Percentiles rank a stretch among this genome's conserved stretches.
These are phyloP conservation scores for Hypholoma sublateritium DNA, from an alignment of 768 basidiomycete genomes.

Conservation along the genomic window DNA sequence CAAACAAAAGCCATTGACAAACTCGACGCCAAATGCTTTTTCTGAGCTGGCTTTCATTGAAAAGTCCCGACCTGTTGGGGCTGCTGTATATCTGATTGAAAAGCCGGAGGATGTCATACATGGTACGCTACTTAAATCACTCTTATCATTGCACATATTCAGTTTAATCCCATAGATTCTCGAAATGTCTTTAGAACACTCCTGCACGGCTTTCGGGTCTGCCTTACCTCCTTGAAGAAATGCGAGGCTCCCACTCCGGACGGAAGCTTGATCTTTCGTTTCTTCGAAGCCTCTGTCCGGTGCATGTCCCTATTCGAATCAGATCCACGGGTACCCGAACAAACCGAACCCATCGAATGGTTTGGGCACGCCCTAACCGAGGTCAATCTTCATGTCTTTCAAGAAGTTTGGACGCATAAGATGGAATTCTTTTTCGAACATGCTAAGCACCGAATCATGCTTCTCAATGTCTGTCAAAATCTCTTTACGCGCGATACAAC, in stretches of 20 bases:
- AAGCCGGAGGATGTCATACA: conserved; percentile 79
- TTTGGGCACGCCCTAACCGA: conserved; percentile 76
- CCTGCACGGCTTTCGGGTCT: conserved; percentile 83
- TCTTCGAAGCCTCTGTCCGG: conserved; percentile 83
- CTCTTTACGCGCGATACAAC: conserved; percentile 78
- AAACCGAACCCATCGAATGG: conserved; percentile 82
- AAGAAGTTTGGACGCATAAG: conserved; percentile 94
- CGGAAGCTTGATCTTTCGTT: conserved; percentile 80
- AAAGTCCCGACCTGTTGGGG: conserved; percentile 79
- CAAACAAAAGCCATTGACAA: conserved; percentile 31
- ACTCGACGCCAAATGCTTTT: conserved; percentile 23
- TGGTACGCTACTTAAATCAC: conserved; percentile 45
- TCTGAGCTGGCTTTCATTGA: conserved; percentile 75
- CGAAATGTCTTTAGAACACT: conserved; percentile 86
- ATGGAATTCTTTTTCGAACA: conserved; percentile 89
- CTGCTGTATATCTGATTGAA: conserved; percentile 75
- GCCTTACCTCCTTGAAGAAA: conserved; percentile 74
- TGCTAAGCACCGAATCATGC: conserved; percentile 70
- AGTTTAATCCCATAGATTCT: conserved; percentile 55
- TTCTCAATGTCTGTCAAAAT: conserved; percentile 83
- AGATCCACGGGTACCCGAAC: conserved; percentile 58
- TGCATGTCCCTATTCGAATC: conserved; percentile 85
- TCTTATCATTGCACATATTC: conserved; percentile 3
- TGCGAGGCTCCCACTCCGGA: conserved; percentile 79
- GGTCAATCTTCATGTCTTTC: conserved; percentile 88